Base-by-base conservation (phyloP, 1,284 basidiomycete genomes). In the Leccinum pachyderme region DNA sequence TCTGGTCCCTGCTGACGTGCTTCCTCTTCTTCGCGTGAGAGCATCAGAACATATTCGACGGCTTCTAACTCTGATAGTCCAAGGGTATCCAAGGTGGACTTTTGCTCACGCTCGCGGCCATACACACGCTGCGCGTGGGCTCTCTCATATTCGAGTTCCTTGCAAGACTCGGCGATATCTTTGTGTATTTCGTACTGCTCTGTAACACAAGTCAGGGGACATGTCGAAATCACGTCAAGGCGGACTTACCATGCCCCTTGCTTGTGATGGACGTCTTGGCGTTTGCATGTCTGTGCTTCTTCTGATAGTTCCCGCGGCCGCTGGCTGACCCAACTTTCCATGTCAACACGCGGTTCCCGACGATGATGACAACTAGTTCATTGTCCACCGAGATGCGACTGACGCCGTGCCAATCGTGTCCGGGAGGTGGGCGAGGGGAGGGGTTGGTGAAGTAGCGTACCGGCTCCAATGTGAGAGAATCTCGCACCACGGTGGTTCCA, bases 31-130 rank as follows among this genome's bases (percentile, higher is more conserved):
- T 95, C 92, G 5, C 88, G 82, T 59, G 89, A 92, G 55, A 95
- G 79, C 90, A 95, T 93, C 52, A 95, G 69, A 0, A 86, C 81
- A 64, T 94, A 94, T 61, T 91, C 88, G 22, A 95, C 74, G 1
- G 89, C 90, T 64, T 92, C 91, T 7, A 75, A 73, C 64, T 95
- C 92, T 59, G 79, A 85, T 46, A 95, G 72, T 1, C 90, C 91
- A 9, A 94, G 77, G n/a, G 74, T 73, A 24, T 81, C 77, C 22
- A 90, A 69, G 8, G 78, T 78, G 2, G 75, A 75, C 13, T 72
- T 72, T 59, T 91, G 87, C 57, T 82, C 86, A 32, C 75, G 74
- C 59, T 81, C 80, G 35, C 81, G 75, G 0, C 77, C 77, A 61
- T 79, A 74, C 12, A 67, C 65, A 18, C 70, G 72, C 46, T 74